Evolutionary conservation across 441 rosid genomes (phyloP), one percentile per base, ranked within the genome.

Genomic region (Erodium texanum): DNA sequence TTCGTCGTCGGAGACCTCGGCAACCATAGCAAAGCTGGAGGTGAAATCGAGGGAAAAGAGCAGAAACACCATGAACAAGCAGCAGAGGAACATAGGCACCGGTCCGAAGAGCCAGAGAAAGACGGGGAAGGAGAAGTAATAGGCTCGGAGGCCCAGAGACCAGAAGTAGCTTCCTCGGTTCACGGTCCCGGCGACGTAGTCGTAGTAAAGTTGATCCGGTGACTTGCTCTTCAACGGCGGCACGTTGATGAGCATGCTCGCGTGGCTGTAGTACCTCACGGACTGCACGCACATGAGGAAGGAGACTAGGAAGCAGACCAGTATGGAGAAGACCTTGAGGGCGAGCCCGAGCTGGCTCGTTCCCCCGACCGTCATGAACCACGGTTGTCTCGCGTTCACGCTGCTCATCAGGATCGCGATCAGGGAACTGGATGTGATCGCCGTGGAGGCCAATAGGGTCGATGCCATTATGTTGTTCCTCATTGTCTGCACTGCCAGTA

Each of bases 381-480:
- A n/a, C n/a, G n/a, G n/a, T n/a, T n/a, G n/a, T n/a, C n/a, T n/a
- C n/a, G n/a, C n/a, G n/a, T n/a, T n/a, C n/a, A n/a, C n/a, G n/a
- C n/a, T 73, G 0, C 85, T 80, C 93, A 90, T 88, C 59, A 90
- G 76, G 14, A 90, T 69, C 0, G 92, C 96, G 15, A 93, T 85
- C 36, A 93, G 81, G 7, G 96, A 93, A 80, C 98, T 82, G 32
- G 90, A 76, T 88, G 81, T 88, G 75, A 93, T 88, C 1, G 98
- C 91, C 1, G 92, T 90, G 5, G 98, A 86, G 27, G 98, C 98
- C 71, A 93, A 77, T 4, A 93, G 77, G 19, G 94, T 93, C 24
- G 98, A 93, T 0, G 98, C 97, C 98, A 93, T 93, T 78, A 90
- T 90, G 83, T 93, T 93, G 84, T 90, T 90, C 18, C 97, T 74